Base-by-base conservation (phyloP, 805 yeast species). In the Scheffersomyces ergatensis region DNA sequence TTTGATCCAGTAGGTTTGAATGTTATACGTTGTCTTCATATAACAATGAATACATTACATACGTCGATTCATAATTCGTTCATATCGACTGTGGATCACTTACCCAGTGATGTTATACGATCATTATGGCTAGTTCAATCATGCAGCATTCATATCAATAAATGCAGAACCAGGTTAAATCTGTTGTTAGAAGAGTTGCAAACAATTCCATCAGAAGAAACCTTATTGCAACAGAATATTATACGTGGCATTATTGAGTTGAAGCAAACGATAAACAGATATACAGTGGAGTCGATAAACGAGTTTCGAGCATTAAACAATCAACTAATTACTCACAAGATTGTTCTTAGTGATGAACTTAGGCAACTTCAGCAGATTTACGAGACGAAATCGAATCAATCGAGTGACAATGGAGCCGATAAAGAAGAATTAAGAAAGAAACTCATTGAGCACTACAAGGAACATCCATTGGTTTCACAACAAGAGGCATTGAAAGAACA, bases 41-140 rank as follows among this genome's bases (percentile, higher is more conserved):
- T n/a, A n/a, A n/a, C n/a, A n/a, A n/a, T n/a, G n/a, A n/a, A n/a
- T n/a, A n/a, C n/a, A n/a, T n/a, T n/a, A n/a, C n/a, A n/a, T n/a
- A n/a, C 58, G 34, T 59, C 66, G 9, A 50, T 65, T 18, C 56
- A 58, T 40, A 67, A 62, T 46, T 56, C 73, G 19, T 70, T 65
- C 47, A 62, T 70, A 24, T 59, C 72, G 17, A 67, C 73, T 4
- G 55, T 69, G 8, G 76, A 70, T 43, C 76, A 70, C 44, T 53
- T 70, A 27, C 74, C 76, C 19, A 62, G 73, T 40, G 76, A 70
- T 41, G 53, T 70, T 3, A 57, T 69, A 32, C 63, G 76, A 36
- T 64, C 72, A 7, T 49, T 69, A 8, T 70, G 76, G 76, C 49
- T 68, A 14, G 57, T 70, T 3, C 76, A 70, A 39, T 48, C 62